Evolutionary conservation across 257 asterid species (phyloP), one percentile per base, ranked within the genome.

Genomic region (Plectranthus barbatus): DNA sequence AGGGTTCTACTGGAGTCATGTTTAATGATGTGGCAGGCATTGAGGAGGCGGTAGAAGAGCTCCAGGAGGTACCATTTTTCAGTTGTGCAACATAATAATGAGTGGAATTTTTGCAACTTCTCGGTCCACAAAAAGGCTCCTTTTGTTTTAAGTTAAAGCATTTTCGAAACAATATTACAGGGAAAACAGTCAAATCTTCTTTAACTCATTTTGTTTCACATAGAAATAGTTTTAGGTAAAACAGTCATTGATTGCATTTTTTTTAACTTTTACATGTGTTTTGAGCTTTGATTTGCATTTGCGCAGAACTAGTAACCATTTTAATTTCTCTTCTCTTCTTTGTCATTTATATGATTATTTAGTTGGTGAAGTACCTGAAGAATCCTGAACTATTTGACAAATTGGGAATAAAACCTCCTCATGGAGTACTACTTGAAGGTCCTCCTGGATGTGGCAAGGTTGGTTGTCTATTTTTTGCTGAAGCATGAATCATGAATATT

Each of bases 371-470:
- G 76, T 93, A 93, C 91, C 86, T 93, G 74, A 90, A 93, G 84
- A 83, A 93, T 84, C 99, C 99, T 24, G 91, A 90, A 66, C 82
- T 90, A 51, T 90, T 93, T 76, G 99, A 93, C 64, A 81, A 93
- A 80, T 73, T 93, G 97, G 94, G 92, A 71, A 93, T 93, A 79
- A 93, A 93, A 72, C 97, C 99, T 46, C 99, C 99, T 13, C 99
- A 93, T 73, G 99, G 99, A 72, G 99, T 93, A 78, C 97, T 93
- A 71, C 88, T 93, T 34, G 99, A 87, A 84, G 97, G 99, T 44
- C 99, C 97, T 70, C 99, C 99, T 5, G 99, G 99, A 62, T 93
- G 99, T 80, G 99, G 99, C 71, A 93, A 93, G 99, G 99, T 92
- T 53, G 45, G 89, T 69, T 62, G n/a, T 74, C 60, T 63, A 29